These are phyloP conservation scores for Hammondia hammondi DNA, from an alignment of 169 alveolate genomes.

Conservation along the genomic window DNA sequence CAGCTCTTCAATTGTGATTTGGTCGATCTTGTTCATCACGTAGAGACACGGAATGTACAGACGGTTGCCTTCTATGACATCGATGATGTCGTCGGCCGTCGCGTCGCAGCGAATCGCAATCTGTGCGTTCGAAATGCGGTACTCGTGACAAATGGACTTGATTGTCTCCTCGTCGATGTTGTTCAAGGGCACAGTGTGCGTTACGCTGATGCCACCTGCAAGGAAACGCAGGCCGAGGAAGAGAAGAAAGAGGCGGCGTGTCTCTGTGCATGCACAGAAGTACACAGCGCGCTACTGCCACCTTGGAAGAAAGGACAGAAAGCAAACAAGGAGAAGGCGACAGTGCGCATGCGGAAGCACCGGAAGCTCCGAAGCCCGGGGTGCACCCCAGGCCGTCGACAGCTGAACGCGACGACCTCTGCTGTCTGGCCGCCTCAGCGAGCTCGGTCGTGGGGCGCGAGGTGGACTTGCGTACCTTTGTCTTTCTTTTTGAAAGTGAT, in stretches of 20 bases:
- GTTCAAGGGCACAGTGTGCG: constrained; percentile 82
- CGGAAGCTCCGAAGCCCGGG: no score
- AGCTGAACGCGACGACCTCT: no score
- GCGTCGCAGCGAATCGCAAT: constrained; percentile 94
- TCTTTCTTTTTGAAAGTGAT: constrained; percentile 51
- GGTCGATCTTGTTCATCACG: constrained; percentile 91
- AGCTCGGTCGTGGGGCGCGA: constrained; percentile 45
- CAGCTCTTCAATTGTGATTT: constrained; percentile 90
- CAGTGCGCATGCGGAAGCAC: no score
- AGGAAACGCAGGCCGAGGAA: constrained; percentile 40
- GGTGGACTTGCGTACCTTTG: constrained; percentile 23
- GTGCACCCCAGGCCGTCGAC: no score
- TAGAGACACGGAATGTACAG: constrained; percentile 91
- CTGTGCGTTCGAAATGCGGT: constrained; percentile 94
- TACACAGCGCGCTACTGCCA: background rate
- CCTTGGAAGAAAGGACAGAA: background rate
- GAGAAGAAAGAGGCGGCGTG: background rate
- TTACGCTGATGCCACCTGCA: constrained; percentile 83
- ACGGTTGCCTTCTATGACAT: constrained; percentile 97
- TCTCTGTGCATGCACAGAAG: background rate
- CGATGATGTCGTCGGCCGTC: constrained; percentile 96
- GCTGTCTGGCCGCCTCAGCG: background rate
- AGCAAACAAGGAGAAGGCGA: background rate
- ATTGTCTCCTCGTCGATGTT: constrained; percentile 85
- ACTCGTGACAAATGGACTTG: constrained; percentile 84